Percentiles rank a stretch among this genome's conserved stretches.
Evolutionary conservation across 371 early-diverging fungal genomes (phyloP).

Genomic region (Syncephalastrum sp.): DNA sequence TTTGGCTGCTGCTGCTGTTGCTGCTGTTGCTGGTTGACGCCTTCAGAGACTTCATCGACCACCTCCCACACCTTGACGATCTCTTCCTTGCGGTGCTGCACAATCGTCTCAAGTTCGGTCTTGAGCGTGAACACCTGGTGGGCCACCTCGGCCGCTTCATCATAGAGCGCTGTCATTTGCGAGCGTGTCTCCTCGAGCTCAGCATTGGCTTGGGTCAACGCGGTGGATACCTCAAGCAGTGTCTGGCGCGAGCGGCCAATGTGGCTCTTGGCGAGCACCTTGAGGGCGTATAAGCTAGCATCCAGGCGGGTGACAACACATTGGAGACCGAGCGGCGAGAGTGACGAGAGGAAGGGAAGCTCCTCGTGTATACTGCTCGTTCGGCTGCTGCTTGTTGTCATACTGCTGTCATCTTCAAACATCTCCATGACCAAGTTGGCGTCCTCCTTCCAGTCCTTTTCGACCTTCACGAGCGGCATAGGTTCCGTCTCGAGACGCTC

Average conservation of each 20-base stretch:
- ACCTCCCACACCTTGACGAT: slow-evolving; percentile 66
- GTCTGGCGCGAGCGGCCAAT: slow-evolving; percentile 40
- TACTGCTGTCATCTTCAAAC: slow-evolving; percentile 16
- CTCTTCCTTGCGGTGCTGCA: slow-evolving; percentile 58
- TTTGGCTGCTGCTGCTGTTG: slow-evolving; percentile 11
- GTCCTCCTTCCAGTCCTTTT: slow-evolving; percentile 55
- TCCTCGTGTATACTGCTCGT: neutral
- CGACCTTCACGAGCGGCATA: slow-evolving; percentile 23
- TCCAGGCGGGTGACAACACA: slow-evolving; percentile 45
- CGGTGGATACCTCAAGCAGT: slow-evolving; percentile 42
- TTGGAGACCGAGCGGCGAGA: slow-evolving; percentile 24
- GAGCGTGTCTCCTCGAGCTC: slow-evolving; percentile 50
- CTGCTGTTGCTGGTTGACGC: slow-evolving; percentile 22
- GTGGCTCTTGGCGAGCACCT: slow-evolving; percentile 47
- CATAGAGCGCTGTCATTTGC: slow-evolving; percentile 50
- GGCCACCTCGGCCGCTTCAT: slow-evolving; percentile 59
- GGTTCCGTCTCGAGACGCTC: slow-evolving; percentile 53
- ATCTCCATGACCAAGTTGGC: slow-evolving; percentile 44
- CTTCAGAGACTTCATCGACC: slow-evolving; percentile 52
- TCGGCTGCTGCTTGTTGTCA: slow-evolving; percentile 8
- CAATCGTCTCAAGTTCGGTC: slow-evolving; percentile 53
- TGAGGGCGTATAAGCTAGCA: slow-evolving; percentile 59
- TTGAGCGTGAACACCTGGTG: slow-evolving; percentile 53
- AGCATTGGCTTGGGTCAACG: slow-evolving; percentile 44
- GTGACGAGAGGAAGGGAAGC: neutral